phyloP scores from a whole-genome alignment of 495 filamentous ascomycete genomes.

The Bathelium albidoporum region DNA sequence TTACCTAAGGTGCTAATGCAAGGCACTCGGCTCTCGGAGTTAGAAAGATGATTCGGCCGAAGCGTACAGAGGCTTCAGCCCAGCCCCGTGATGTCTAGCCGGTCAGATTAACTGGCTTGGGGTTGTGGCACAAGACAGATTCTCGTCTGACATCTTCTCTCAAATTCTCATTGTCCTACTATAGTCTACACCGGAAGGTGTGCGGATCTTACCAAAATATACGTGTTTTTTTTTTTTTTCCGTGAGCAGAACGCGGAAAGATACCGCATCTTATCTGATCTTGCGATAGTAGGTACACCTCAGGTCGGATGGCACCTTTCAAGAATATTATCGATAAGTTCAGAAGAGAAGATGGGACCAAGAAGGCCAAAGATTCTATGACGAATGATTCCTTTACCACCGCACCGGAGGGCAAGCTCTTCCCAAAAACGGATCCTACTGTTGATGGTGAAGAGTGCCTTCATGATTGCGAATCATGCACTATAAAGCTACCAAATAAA shows the following conservation, averaged over 20 bases:
- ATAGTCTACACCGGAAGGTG: neutral
- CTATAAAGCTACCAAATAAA: slow-evolving; percentile 62
- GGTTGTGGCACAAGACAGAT: neutral
- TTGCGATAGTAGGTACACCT: too few relatives aligned
- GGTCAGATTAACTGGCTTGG: neutral
- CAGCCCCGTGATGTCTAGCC: too few relatives aligned
- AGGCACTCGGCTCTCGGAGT: neutral
- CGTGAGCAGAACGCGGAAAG: too few relatives aligned
- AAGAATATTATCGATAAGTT: slow-evolving; percentile 22
- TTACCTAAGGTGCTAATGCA: neutral
- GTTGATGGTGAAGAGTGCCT: slow-evolving; percentile 85
- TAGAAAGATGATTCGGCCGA: neutral
- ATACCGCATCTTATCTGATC: neutral
- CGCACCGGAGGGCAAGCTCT: slow-evolving; percentile 33
- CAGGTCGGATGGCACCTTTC: neutral
- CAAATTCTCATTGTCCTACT: neutral
- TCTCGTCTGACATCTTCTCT: neutral
- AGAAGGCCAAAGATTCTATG: slow-evolving; percentile 21
- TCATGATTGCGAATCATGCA: slow-evolving; percentile 80
- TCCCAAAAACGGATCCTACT: slow-evolving; percentile 53
- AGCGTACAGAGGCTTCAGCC: neutral
- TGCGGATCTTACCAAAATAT: neutral
- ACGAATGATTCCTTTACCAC: slow-evolving; percentile 7
- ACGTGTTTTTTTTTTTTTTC: too few relatives aligned
- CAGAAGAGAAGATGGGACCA: slow-evolving; percentile 21